Base-by-base conservation (phyloP, 2,329 filamentous ascomycete genomes). In the Colletotrichum coccodes region DNA sequence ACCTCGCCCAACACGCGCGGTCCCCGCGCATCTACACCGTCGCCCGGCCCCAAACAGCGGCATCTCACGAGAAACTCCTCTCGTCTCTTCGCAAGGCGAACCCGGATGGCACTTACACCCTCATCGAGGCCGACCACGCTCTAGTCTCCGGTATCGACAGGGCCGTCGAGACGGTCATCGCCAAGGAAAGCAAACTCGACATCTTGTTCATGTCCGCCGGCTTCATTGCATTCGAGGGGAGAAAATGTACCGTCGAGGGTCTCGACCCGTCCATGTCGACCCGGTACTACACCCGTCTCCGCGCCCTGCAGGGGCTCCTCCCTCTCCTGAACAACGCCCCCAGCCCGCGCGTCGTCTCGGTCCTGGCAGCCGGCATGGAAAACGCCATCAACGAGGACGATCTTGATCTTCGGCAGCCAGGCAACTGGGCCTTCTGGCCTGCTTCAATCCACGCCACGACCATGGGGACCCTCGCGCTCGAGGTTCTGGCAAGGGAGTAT, bases 281-380 rank as follows among this genome's bases (percentile, higher is more conserved):
- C 18, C 80, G 81, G 23, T 87, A 86, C 77, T 90, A 91, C 77
- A 82, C 85, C 5, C 89, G 89, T 23, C 82, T 86, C 70, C 86
- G 87, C 44, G 87, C 90, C 73, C 81, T 86, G 14, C 65, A 82
- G 50, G 88, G 89, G 61, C 82, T 92, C 0, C 83, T 90, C 9
- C 89, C 89, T 0, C 80, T 85, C 0, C 80, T 92, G 2, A 76
- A 79, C 21, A 72, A 72, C 23, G 40, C 44, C n/a, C 21, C 42
- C 4, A 81, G 85, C 2, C 75, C 81, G 0, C 84, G 87, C 2
- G 84, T 88, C 6, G 77, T 86, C 44, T 84, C 78, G 30, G 79
- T 90, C 4, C 78, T 88, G 0, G 85, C 81, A 0, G 85, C 79
- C 2, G 84, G 86, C 1, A 76, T 79, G n/a, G 87, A 89, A 76